Evolutionary conservation across 768 basidiomycete species (phyloP), one percentile per base, ranked within the genome.

Genomic region (Leccinum disarticulatum): DNA sequence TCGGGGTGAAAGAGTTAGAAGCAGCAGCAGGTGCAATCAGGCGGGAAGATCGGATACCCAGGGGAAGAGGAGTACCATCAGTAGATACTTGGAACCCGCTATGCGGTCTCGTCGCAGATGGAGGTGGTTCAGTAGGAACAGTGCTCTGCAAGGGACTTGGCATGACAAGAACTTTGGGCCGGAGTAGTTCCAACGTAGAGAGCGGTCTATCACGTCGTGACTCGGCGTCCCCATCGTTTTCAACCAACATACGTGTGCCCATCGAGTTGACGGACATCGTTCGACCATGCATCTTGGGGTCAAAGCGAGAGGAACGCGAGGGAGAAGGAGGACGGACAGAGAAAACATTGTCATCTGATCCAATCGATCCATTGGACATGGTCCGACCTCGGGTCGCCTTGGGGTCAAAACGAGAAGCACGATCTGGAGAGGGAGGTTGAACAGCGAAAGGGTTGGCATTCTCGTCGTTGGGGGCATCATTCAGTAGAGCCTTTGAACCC

Each of bases 101-200:
- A 51, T 79, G 76, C 33, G 78, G 66, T 43, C 70, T 74, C 3
- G 68, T 68, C 46, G 66, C 63, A 15, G 78, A 60, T 48, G 77
- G 67, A 36, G 77, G 70, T 17, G 78, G 63, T 22, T 74, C 62
- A 28, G 72, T 62, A 38, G 73, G 66, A 17, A 77, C 68, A 17
- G 74, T 67, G 54, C 79, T 75, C 66, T 95, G 90, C 38, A 96
- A 77, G 2, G 93, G 91, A 61, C 88, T 90, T 10, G 95, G 95
- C 95, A 97, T 96, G 61, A 97, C 86, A 49, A 97, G 86, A n/a
- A 94, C 81, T 72, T 94, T 94, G 1, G 95, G 95, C 22, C 94
- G 82, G 65, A 96, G 79, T 48, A 96, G 78, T 33, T 94, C 91
- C 58, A 88, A 64, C 13, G 89, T 88, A 10, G 91, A 92, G 67